phyloP scores from a whole-genome alignment of 2,329 filamentous ascomycete genomes.

The Amphichorda felina region DNA sequence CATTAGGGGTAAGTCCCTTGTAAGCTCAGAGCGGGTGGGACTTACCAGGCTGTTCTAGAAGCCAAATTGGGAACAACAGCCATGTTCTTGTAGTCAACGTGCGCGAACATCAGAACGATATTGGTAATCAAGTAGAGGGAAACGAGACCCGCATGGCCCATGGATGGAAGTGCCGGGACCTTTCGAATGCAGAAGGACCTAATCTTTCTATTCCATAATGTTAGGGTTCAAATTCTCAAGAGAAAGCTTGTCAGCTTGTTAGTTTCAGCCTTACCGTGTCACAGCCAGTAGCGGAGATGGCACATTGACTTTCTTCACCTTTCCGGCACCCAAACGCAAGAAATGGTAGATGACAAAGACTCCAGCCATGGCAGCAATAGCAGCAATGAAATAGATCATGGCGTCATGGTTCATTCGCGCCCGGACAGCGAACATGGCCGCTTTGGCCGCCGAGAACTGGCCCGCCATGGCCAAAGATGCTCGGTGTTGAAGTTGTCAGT shows the following conservation, averaged over 20 bases:
- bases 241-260: too few relatives aligned
- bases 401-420: not conserved
- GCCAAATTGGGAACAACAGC: not conserved
- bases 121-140: not conserved
- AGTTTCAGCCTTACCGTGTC: too few relatives aligned
- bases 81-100: not conserved
- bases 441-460: not conserved
- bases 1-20: slow-evolving; percentile 10
- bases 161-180: not conserved
- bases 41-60: not conserved
- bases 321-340: too few relatives aligned
- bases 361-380: not conserved
- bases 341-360: too few relatives aligned
- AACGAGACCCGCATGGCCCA: not conserved
- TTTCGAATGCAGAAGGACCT: not conserved
- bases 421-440: not conserved
- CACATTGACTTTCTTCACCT: too few relatives aligned
- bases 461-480: too few relatives aligned
- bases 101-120: not conserved
- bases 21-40: not conserved
- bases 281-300: too few relatives aligned
- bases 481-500: too few relatives aligned
- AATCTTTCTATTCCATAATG: not conserved
- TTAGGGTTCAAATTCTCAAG: too few relatives aligned
- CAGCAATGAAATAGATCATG: not conserved